A percentile compares a stretch with the other conserved stretches of the same genome.
Conservation (phyloP, 805 yeast genomes). For the Candida nonsorbophila region DNA sequence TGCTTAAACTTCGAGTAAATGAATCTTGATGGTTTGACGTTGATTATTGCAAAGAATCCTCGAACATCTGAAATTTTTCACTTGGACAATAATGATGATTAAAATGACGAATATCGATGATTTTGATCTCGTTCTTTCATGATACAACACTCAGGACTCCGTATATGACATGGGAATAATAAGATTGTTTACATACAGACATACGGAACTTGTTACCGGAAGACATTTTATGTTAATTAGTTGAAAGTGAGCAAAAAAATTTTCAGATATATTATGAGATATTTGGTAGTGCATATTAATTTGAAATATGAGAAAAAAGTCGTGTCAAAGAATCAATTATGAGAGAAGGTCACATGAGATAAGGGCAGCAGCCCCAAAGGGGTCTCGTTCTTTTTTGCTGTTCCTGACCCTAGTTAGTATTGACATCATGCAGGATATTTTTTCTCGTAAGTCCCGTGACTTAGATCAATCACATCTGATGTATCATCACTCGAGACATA, state of each 20-base stretch:
- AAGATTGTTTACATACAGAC: conserved; percentile 79
- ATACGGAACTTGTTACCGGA: conserved; percentile 99
- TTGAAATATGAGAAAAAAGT: too few species aligned
- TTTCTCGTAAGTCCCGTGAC: too few species aligned
- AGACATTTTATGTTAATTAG: conserved; percentile 26
- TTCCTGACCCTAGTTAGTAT: too few species aligned
- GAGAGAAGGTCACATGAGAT: too few species aligned
- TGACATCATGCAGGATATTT: too few species aligned
- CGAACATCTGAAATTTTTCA: not conserved
- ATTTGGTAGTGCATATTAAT: too few species aligned
- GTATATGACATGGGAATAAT: conserved; percentile 2
- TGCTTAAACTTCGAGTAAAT: not conserved
- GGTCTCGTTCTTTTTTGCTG: too few species aligned
- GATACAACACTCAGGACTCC: not conserved
- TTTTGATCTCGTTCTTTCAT: not conserved
- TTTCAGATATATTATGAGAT: conserved; percentile 1
- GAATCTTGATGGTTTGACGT: not conserved
- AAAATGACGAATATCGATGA: not conserved
- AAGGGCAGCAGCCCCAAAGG: too few species aligned
- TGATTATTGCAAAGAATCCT: not conserved
- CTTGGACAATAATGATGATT: not conserved
- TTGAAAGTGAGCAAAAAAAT: not conserved
- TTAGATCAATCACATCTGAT: too few species aligned
- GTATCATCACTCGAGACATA: too few species aligned
- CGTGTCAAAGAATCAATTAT: too few species aligned